Percentiles rank a stretch among this genome's conserved stretches.
Evolutionary conservation across 208 protist species (phyloP).

Genomic region (Phytomonas serpens): DNA sequence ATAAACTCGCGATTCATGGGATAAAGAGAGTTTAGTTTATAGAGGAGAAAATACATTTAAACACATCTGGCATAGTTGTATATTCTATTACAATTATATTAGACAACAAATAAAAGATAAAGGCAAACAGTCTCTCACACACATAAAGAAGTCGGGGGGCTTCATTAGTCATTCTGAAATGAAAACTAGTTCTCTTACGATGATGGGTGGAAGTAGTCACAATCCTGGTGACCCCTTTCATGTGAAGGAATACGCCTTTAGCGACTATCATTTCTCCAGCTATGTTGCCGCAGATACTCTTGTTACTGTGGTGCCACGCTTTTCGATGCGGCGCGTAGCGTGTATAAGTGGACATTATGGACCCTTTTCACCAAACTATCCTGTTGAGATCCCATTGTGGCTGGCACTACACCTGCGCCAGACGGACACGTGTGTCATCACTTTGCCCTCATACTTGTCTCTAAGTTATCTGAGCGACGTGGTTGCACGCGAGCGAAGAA

Average conservation of each 20-base stretch:
- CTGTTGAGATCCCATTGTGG: conserved; percentile 75
- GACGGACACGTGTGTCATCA: conserved; percentile 73
- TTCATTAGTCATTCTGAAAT: background rate
- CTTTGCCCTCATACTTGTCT: conserved; percentile 45
- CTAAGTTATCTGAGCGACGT: conserved; percentile 44
- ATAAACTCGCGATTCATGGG: background rate
- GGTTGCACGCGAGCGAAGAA: conserved; percentile 49
- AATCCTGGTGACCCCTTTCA: background rate
- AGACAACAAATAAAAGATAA: background rate
- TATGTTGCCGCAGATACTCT: conserved; percentile 68
- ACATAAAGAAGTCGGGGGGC: background rate
- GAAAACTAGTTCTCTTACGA: background rate
- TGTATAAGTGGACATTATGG: conserved; percentile 59
- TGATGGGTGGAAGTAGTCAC: background rate
- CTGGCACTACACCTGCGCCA: conserved; percentile 76
- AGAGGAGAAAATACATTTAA: background rate
- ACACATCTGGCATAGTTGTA: background rate
- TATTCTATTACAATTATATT: background rate
- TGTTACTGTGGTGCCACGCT: conserved; percentile 73
- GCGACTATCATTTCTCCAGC: conserved; percentile 67
- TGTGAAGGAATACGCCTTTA: conserved; percentile 36
- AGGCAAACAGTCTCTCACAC: background rate
- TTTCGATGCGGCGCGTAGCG: conserved; percentile 67
- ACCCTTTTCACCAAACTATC: conserved; percentile 73
- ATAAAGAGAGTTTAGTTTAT: background rate